phyloP scores from a whole-genome alignment of 805 yeast species.

The Yarrowia divulgata region DNA sequence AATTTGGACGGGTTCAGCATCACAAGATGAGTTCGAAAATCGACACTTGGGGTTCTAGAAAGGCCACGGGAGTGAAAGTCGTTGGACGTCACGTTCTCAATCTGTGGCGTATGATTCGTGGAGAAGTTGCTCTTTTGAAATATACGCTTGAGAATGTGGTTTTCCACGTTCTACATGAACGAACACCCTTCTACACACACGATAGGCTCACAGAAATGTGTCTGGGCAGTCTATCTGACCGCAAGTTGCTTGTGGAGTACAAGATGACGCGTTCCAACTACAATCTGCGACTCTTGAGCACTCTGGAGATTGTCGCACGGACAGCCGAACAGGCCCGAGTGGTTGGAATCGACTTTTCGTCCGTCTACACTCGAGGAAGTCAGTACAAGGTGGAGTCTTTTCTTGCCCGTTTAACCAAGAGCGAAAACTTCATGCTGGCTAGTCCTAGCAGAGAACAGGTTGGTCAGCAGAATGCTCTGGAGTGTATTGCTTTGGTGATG shows the following conservation, averaged over 20 bases:
- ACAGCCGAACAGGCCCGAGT: slow-evolving; percentile 84
- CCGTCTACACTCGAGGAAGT: slow-evolving; percentile 89
- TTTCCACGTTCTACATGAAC: slow-evolving; percentile 67
- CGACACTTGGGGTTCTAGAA: slow-evolving; percentile 73
- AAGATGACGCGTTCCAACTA: slow-evolving; percentile 56
- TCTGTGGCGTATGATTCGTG: slow-evolving; percentile 78
- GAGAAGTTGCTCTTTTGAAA: slow-evolving; percentile 66
- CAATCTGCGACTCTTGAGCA: slow-evolving; percentile 59
- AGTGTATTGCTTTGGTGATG: slow-evolving; percentile 88
- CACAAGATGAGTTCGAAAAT: slow-evolving; percentile 57
- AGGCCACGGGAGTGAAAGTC: slow-evolving; percentile 71
- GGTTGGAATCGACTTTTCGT: slow-evolving; percentile 87
- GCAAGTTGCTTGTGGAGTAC: slow-evolving; percentile 51
- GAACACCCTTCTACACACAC: slow-evolving; percentile 69
- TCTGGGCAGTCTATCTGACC: not conserved
- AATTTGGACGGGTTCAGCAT: slow-evolving; percentile 64
- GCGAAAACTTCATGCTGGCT: slow-evolving; percentile 72
- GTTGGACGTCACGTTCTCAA: slow-evolving; percentile 86
- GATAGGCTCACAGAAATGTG: slow-evolving; percentile 54
- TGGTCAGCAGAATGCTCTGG: slow-evolving; percentile 81
- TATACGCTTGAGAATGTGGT: slow-evolving; percentile 81
- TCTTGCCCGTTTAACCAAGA: slow-evolving; percentile 73
- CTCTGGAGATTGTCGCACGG: slow-evolving; percentile 70
- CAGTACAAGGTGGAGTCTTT: slow-evolving; percentile 93
- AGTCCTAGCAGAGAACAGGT: slow-evolving; percentile 87